Conservation (phyloP, 148 eudicot genomes). For the Dianthus caryophyllus region DNA sequence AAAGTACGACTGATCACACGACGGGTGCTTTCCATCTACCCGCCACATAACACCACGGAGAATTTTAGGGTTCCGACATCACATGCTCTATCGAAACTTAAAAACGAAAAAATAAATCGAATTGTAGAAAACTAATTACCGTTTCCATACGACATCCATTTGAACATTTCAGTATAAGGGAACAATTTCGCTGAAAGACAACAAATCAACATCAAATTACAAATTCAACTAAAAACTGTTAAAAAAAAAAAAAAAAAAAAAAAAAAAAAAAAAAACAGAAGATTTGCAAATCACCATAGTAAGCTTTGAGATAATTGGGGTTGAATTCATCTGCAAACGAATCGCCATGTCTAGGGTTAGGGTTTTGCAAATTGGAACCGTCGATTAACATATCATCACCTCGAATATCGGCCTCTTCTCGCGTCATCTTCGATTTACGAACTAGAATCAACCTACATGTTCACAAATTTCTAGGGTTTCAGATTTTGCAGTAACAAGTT, state of each 20-base stretch:
- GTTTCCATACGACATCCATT: slow-evolving; percentile 93
- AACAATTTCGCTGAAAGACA: slow-evolving; percentile 65
- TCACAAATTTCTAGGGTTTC: background rate
- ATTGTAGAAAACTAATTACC: slow-evolving; percentile 37
- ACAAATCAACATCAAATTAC: background rate
- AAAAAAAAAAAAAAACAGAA: background rate
- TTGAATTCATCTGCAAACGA: slow-evolving; percentile 46
- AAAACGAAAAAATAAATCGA: background rate
- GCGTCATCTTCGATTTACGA: slow-evolving; percentile 27
- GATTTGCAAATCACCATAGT: slow-evolving; percentile 47
- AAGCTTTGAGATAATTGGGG: slow-evolving; percentile 56
- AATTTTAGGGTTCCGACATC: background rate
- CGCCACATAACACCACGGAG: background rate
- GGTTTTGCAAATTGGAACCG: slow-evolving; percentile 21
- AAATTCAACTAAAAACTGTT: background rate
- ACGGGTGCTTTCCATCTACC: slow-evolving; percentile 94
- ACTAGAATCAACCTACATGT: slow-evolving; percentile 6
- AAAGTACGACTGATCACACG: slow-evolving; percentile 74
- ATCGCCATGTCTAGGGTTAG: slow-evolving; percentile 24
- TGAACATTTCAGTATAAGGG: slow-evolving; percentile 74
- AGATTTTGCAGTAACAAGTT: too few species aligned
- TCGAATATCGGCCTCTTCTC: slow-evolving; percentile 46
- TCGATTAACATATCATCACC: slow-evolving; percentile 75
- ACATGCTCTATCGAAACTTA: background rate
- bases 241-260: too few species aligned